A percentile compares a stretch with the other conserved stretches of the same genome.
phyloP scores from a whole-genome alignment of 2,329 filamentous ascomycete genomes.

The Colletotrichum limetticola region DNA sequence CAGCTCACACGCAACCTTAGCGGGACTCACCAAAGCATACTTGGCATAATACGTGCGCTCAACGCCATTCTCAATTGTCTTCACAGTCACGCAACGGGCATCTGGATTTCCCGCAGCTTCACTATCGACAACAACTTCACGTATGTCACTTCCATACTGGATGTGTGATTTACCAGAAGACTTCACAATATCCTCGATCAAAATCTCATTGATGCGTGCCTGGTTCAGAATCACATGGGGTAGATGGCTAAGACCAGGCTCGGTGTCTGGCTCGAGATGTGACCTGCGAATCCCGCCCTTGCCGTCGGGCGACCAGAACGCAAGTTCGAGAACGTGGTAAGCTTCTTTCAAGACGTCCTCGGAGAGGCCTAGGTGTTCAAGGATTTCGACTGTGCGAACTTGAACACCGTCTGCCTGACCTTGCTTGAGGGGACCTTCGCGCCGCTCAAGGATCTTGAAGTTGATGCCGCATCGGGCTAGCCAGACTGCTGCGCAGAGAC shows the following conservation, averaged over 20 bases:
- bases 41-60: constrained; percentile 37
- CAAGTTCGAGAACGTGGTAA: constrained; percentile 67
- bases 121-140: constrained; percentile 58
- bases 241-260: constrained; percentile 61
- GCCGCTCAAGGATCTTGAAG: constrained; percentile 52
- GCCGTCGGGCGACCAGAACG: constrained; percentile 61
- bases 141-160: constrained; percentile 65
- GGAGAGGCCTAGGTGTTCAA: constrained; percentile 67
- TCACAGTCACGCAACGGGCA: constrained; percentile 52
- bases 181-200: constrained; percentile 59
- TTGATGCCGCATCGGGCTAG: constrained; percentile 52
- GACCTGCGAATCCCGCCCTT: constrained; percentile 54
- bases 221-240: constrained; percentile 69
- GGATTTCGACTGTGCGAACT: constrained; percentile 70
- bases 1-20: no score
- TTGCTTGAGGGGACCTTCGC: constrained; percentile 19
- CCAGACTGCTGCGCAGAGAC: constrained; percentile 56
- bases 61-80: constrained; percentile 51
- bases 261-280: constrained; percentile 63
- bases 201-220: constrained; percentile 62
- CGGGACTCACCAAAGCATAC: constrained; percentile 11
- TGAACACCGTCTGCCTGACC: constrained; percentile 74
- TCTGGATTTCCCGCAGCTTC: constrained; percentile 45
- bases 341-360: constrained; percentile 65
- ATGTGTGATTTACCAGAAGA: constrained; percentile 53